phyloP scores from a whole-genome alignment of 306 rosid genomes.

The Prunus persica region DNA sequence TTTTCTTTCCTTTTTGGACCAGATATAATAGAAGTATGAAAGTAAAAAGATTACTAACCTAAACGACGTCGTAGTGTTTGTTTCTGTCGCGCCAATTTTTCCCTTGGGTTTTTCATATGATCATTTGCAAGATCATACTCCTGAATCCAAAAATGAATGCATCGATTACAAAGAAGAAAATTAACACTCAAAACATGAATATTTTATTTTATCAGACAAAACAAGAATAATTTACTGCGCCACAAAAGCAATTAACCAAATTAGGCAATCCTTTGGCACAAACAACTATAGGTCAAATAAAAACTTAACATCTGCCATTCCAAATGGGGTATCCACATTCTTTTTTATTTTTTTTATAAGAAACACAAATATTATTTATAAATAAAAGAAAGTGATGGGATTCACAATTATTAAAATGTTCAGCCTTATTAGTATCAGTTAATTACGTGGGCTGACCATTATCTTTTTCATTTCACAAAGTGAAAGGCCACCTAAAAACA shows the following conservation, averaged over 20 bases:
- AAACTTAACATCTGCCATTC: neutral
- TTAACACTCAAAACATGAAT: neutral
- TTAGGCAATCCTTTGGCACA: neutral
- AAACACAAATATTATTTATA: neutral
- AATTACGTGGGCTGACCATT: neutral
- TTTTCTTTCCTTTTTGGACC: neutral
- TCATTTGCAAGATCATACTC: constrained; percentile 82
- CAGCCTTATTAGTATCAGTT: neutral
- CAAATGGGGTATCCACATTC: neutral
- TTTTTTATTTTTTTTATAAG: neutral
- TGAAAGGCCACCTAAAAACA: neutral
- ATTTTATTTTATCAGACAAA: neutral
- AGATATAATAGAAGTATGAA: neutral
- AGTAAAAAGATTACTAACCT: constrained; percentile 39
- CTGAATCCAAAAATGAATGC: constrained; percentile 43
- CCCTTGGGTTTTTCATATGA: constrained; percentile 69
- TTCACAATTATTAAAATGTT: neutral
- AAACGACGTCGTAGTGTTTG: constrained; percentile 88
- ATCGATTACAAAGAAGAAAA: neutral
- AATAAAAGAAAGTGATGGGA: neutral
- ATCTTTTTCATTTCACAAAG: neutral
- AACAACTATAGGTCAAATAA: neutral
- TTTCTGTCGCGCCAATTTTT: constrained; percentile 90
- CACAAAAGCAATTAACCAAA: neutral
- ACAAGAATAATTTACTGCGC: neutral